Conservation (phyloP, 2,329 filamentous ascomycete genomes). For the Coleophoma crateriformis region DNA sequence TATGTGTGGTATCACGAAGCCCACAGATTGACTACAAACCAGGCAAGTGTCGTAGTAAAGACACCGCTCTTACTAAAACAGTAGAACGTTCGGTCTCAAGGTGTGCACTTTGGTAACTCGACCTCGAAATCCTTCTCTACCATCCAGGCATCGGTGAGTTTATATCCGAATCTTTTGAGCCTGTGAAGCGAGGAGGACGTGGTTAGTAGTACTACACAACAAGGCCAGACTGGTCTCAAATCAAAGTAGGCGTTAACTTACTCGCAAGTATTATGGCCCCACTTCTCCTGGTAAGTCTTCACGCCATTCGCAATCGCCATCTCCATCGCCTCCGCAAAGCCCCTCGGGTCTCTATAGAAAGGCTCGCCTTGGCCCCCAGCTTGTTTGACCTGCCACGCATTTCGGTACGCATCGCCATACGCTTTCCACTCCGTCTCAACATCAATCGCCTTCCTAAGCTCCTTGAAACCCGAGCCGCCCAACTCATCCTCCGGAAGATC, state of each 20-base stretch:
- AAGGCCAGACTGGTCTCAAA: no score
- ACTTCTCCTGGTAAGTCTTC: slow-evolving; percentile 33
- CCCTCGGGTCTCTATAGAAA: slow-evolving; percentile 41
- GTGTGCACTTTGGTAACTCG: background rate
- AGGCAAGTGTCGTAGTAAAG: no score
- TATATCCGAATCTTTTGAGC: slow-evolving; percentile 25
- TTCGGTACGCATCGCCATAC: slow-evolving; percentile 25
- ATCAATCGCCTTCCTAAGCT: slow-evolving; percentile 6
- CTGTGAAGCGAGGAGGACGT: no score
- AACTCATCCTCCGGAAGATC: slow-evolving; percentile 2
- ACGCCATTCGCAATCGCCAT: slow-evolving; percentile 36
- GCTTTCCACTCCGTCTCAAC: slow-evolving; percentile 4
- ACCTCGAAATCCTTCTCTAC: slow-evolving; percentile 27
- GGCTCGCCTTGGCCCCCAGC: slow-evolving; percentile 43
- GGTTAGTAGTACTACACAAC: no score
- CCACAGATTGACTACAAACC: no score
- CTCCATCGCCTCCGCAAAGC: slow-evolving; percentile 35
- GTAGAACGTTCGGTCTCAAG: no score
- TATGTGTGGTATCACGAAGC: no score
- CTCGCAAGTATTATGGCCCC: slow-evolving; percentile 36
- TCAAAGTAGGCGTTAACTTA: background rate
- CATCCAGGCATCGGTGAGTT: slow-evolving; percentile 35
- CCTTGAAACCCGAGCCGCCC: slow-evolving; percentile 2
- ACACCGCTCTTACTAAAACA: no score
- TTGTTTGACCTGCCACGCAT: slow-evolving; percentile 45